Evolutionary conservation across 2,329 filamentous ascomycete species (phyloP).

Genomic region (Cadophora sp.): DNA sequence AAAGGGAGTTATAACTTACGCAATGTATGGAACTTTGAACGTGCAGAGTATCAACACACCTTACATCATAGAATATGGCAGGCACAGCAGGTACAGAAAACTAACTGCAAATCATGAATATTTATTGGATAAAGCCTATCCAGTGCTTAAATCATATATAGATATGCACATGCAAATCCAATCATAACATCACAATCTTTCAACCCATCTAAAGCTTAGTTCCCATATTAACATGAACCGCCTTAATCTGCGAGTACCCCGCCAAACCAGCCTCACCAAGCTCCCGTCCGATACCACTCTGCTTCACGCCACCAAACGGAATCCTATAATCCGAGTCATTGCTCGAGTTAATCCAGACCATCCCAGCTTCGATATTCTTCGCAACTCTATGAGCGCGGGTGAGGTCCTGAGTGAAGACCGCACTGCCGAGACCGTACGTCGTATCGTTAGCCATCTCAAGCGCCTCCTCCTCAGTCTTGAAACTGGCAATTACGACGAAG

Average conservation of each 20-base stretch:
- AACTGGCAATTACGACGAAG: conserved; percentile 58
- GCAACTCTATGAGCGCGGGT: conserved; percentile 51
- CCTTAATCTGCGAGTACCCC: conserved; percentile 50
- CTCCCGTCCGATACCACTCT: conserved; percentile 63
- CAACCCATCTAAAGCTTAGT: conserved; percentile 32
- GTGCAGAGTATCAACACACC: too few relatives aligned
- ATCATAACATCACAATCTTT: not conserved
- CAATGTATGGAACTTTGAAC: too few relatives aligned
- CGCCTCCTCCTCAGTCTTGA: conserved; percentile 63
- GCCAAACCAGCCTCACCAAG: conserved; percentile 53
- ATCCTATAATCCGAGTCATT: conserved; percentile 52
- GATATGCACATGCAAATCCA: too few relatives aligned
- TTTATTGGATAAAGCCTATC: not conserved
- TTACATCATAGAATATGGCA: too few relatives aligned
- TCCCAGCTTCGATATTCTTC: conserved; percentile 62
- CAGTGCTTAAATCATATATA: not conserved
- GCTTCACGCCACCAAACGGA: conserved; percentile 65
- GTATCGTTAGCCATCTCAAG: conserved; percentile 61
- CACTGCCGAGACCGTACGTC: conserved; percentile 61
- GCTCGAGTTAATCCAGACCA: conserved; percentile 54
- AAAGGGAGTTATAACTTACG: too few relatives aligned
- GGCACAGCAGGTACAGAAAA: too few relatives aligned
- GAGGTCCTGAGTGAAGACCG: conserved; percentile 63
- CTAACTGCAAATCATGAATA: too few relatives aligned
- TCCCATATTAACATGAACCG: conserved; percentile 49